Percentiles rank a stretch among this genome's conserved stretches.
Evolutionary conservation across 1,139 yeast species (phyloP).

Genomic region (Eremothecium coryli): DNA sequence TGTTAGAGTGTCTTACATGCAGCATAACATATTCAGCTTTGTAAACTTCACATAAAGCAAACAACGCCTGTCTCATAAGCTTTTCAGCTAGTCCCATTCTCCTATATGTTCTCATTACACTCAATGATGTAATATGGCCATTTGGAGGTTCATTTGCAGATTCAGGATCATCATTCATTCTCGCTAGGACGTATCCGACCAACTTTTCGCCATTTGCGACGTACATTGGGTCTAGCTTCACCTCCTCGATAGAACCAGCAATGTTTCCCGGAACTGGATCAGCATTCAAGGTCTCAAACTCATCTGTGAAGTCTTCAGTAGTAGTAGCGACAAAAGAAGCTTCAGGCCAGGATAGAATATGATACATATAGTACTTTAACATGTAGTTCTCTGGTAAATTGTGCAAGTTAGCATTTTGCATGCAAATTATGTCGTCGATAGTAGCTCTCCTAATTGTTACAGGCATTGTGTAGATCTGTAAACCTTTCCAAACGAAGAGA

Average conservation of each 20-base stretch:
- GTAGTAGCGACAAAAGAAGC: conserved; percentile 94
- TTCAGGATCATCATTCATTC: conserved; percentile 92
- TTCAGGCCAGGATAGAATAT: conserved; percentile 93
- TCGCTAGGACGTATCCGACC: conserved; percentile 90
- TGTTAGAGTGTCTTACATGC: conserved; percentile 87
- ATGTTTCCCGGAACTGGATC: conserved; percentile 18
- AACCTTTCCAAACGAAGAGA: too few relatives aligned
- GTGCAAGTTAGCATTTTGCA: conserved; percentile 91
- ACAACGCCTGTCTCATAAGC: conserved; percentile 78
- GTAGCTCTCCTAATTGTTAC: conserved; percentile 86
- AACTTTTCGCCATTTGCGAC: conserved; percentile 60
- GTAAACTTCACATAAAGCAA: conserved; percentile 73
- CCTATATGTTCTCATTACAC: conserved; percentile 93
- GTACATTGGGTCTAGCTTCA: conserved; percentile 44
- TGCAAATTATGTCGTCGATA: conserved; percentile 77
- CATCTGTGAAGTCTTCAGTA: conserved; percentile 36
- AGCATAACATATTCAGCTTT: conserved; percentile 77
- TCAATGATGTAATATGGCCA: conserved; percentile 88
- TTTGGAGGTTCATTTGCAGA: conserved; percentile 62
- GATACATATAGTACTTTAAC: conserved; percentile 87
- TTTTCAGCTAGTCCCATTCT: conserved; percentile 93
- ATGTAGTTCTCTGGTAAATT: conserved; percentile 93
- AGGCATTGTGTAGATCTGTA: conserved; percentile 58
- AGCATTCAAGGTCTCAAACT: conserved; percentile 26
- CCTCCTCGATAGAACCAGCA: conserved; percentile 12